Percentiles rank a stretch among this genome's conserved stretches.
phyloP scores from a whole-genome alignment of 306 rosid species.

The Corylus americana region DNA sequence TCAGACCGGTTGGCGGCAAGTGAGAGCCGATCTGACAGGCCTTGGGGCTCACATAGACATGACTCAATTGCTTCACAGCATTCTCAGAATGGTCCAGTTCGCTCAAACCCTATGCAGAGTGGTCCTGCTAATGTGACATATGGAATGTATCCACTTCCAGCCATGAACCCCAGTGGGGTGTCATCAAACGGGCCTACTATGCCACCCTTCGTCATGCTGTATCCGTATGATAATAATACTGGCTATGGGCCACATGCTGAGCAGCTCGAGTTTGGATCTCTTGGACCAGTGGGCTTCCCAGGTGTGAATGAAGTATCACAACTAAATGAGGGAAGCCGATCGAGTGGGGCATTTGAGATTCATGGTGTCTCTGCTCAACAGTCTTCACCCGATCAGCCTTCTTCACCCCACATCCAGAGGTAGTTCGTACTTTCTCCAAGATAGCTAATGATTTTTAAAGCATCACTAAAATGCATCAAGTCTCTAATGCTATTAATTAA shows the following conservation, averaged over 20 bases:
- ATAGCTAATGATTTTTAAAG: neutral
- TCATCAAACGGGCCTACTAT: slow-evolving; percentile 75
- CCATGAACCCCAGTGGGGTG: slow-evolving; percentile 65
- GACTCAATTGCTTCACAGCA: slow-evolving; percentile 56
- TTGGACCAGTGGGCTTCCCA: slow-evolving; percentile 78
- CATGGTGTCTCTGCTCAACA: slow-evolving; percentile 62
- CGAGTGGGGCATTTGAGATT: slow-evolving; percentile 67
- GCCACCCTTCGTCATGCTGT: slow-evolving; percentile 85
- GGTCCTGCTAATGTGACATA: slow-evolving; percentile 67
- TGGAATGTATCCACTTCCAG: slow-evolving; percentile 71
- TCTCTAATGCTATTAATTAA: neutral
- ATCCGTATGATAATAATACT: slow-evolving; percentile 73
- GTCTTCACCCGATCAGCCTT: slow-evolving; percentile 85
- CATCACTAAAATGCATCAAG: slow-evolving; percentile 1
- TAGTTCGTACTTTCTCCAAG: slow-evolving; percentile 35
- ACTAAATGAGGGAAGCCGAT: slow-evolving; percentile 56
- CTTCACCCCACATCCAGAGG: slow-evolving; percentile 83
- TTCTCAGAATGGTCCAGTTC: slow-evolving; percentile 79
- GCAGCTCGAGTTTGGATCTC: slow-evolving; percentile 88
- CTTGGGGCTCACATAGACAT: slow-evolving; percentile 79
- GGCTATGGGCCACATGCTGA: slow-evolving; percentile 59
- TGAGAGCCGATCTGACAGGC: slow-evolving; percentile 76
- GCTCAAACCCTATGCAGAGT: slow-evolving; percentile 51
- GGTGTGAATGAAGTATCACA: slow-evolving; percentile 62
- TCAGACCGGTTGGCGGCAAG: slow-evolving; percentile 59